phyloP scores from a whole-genome alignment of 2,329 filamentous ascomycete genomes.

The Venturia pyrina region DNA sequence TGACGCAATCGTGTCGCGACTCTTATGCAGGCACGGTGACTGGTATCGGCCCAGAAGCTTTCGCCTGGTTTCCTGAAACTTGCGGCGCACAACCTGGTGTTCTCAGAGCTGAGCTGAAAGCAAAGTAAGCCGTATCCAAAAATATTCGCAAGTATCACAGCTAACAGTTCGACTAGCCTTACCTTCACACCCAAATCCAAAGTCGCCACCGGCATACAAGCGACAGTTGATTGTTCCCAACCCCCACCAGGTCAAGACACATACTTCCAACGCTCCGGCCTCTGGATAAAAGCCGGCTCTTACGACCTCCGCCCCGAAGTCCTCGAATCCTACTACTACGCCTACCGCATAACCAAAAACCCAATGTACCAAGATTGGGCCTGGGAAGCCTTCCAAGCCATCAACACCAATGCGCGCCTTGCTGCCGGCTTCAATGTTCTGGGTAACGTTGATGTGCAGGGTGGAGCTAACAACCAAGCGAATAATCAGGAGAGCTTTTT shows the following conservation, averaged over 20 bases:
- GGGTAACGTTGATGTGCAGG: constrained; percentile 31
- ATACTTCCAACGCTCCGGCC: constrained; percentile 51
- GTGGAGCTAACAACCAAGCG: constrained; percentile 51
- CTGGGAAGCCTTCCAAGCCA: constrained; percentile 65
- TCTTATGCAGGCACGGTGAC: constrained; percentile 62
- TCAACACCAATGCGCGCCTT: constrained; percentile 53
- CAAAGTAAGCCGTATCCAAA: not conserved
- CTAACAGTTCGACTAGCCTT: not conserved
- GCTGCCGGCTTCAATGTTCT: constrained; percentile 60
- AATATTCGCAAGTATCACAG: not conserved
- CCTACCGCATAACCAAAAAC: constrained; percentile 69
- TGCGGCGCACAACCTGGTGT: not conserved
- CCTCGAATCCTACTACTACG: constrained; percentile 78
- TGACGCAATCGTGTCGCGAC: constrained; percentile 64
- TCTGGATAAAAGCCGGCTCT: constrained; percentile 47
- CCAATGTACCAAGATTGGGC: constrained; percentile 72
- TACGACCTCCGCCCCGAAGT: constrained; percentile 75
- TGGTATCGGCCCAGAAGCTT: constrained; percentile 63
- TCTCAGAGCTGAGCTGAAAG: not conserved
- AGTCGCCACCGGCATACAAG: constrained; percentile 32
- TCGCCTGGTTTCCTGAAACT: constrained; percentile 27
- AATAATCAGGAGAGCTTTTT: constrained; percentile 81
- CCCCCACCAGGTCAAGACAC: constrained; percentile 24
- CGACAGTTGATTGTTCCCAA: constrained; percentile 26
- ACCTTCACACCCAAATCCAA: constrained; percentile 33